Percentiles rank a stretch among this genome's conserved stretches.
Conservation (phyloP, 1,139 yeast genomes). For the Geotrichum reessii region DNA sequence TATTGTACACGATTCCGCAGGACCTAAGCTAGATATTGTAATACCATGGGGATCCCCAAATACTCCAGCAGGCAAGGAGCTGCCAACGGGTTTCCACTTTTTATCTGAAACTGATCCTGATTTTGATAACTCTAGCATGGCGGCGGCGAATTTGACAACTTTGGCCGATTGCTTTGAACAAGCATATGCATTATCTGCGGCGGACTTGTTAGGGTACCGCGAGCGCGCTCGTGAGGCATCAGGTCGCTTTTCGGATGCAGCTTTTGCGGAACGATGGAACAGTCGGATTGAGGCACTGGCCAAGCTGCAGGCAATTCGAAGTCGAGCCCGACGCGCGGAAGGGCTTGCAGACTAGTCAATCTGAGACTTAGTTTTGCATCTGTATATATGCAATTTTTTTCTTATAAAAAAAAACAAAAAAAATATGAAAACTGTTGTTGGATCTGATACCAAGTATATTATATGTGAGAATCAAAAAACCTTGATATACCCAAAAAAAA, state of each 20-base stretch:
- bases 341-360: conserved; percentile 1
- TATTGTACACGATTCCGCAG: conserved; percentile 88
- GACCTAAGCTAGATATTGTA: conserved; percentile 85
- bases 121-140: conserved; percentile 12
- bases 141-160: conserved; percentile 32
- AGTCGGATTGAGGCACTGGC: conserved; percentile 37
- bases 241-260: conserved; percentile 62
- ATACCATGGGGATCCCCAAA: conserved; percentile 37
- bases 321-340: conserved; percentile 17
- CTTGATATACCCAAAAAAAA: too few relatives aligned
- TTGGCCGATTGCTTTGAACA: conserved; percentile 44
- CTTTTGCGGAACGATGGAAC: conserved; percentile 58
- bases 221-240: conserved; percentile 50
- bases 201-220: conserved; percentile 44
- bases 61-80: conserved; percentile 12
- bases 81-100: conserved; percentile 66
- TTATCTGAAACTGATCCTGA: conserved; percentile 60
- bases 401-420: not conserved
- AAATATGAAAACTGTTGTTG: not conserved
- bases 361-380: too few relatives aligned
- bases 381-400: not conserved
- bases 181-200: conserved; percentile 40
- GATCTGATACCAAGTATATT: not conserved
- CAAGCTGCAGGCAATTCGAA: conserved; percentile 41
- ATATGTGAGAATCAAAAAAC: too few relatives aligned